phyloP scores from a whole-genome alignment of 441 rosid genomes.

The Jatropha multifida region DNA sequence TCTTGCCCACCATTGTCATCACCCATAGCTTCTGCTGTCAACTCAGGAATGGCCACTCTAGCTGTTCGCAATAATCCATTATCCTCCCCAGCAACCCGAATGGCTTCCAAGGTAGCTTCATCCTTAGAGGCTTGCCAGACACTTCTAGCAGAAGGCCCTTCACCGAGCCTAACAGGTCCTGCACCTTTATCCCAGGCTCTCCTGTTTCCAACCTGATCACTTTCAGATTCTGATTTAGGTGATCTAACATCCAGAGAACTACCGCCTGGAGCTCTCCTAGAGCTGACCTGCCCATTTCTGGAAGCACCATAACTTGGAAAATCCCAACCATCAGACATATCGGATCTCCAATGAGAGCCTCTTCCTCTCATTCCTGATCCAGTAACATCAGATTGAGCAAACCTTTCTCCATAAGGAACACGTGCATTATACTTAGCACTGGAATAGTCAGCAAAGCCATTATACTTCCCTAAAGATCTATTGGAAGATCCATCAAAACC shows the following conservation, averaged over 20 bases:
- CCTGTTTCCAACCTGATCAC: constrained; percentile 69
- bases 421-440: constrained; percentile 62
- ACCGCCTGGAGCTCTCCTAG: constrained; percentile 59
- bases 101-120: constrained; percentile 98
- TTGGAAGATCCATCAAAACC: constrained; percentile 67
- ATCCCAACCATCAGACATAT: constrained; percentile 73
- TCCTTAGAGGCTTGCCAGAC: constrained; percentile 99
- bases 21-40: constrained; percentile 79
- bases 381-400: constrained; percentile 65
- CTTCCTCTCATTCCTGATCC: constrained; percentile 65
- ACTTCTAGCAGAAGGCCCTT: constrained; percentile 99
- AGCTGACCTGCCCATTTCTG: constrained; percentile 66
- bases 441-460: constrained; percentile 70
- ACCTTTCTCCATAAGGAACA: constrained; percentile 69
- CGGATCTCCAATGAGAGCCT: constrained; percentile 76
- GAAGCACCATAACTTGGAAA: constrained; percentile 61
- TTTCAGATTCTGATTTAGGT: constrained; percentile 72
- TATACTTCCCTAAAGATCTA: constrained; percentile 64
- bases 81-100: constrained; percentile 95
- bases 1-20: constrained; percentile 70
- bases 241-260: constrained; percentile 55
- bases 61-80: constrained; percentile 54
- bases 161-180: constrained; percentile 78
- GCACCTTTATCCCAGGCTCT: constrained; percentile 83
- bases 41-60: constrained; percentile 70